Evolutionary conservation across 2,329 filamentous ascomycete genomes (phyloP).

Genomic region (Cordyceps farinosa): DNA sequence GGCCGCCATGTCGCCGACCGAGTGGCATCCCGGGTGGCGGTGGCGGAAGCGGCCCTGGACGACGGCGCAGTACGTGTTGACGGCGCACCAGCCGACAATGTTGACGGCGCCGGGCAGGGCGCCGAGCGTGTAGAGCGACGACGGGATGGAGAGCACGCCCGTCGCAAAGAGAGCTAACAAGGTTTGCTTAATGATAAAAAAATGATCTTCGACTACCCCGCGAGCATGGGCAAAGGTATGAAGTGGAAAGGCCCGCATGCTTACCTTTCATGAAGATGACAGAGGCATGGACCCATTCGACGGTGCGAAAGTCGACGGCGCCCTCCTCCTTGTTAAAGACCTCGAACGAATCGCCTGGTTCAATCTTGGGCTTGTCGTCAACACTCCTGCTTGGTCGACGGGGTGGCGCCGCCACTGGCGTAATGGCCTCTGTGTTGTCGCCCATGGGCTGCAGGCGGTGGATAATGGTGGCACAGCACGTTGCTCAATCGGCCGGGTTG

Average conservation of each 20-base stretch:
- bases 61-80: constrained; percentile 40
- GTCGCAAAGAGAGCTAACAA: constrained; percentile 39
- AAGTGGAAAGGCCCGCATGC: no score
- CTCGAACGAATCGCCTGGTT: constrained; percentile 32
- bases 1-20: constrained; percentile 53
- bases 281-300: constrained; percentile 45
- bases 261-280: constrained; percentile 45
- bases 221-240: no score
- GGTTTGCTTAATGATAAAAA: no score
- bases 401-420: not conserved
- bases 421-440: constrained; percentile 2
- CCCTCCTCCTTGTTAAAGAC: constrained; percentile 44
- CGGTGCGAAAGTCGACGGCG: constrained; percentile 45
- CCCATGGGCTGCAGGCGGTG: not conserved
- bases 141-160: constrained; percentile 40
- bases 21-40: constrained; percentile 37
- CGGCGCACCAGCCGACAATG: constrained; percentile 39
- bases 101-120: constrained; percentile 41
- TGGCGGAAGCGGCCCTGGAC: constrained; percentile 39
- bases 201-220: no score
- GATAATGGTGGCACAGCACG: not conserved
- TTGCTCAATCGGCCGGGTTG: not conserved
- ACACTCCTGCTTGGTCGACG: not conserved
- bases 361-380: not conserved
- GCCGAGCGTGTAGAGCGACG: constrained; percentile 41